A percentile compares a stretch with the other conserved stretches of the same genome.
phyloP scores from a whole-genome alignment of 176 grass and related monocot species.

The Lolium multiflorum region DNA sequence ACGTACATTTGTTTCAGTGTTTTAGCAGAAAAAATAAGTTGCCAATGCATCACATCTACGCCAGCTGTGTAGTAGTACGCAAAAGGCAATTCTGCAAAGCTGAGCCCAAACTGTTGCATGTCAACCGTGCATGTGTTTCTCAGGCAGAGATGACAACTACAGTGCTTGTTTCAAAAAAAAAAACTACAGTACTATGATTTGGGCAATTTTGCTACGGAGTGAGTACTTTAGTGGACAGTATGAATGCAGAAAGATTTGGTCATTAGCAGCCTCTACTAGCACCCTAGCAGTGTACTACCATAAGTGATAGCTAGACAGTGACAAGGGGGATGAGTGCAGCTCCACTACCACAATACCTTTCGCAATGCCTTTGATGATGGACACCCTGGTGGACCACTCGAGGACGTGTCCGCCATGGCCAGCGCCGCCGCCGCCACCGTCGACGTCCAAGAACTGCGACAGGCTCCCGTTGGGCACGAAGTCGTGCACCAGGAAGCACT shows the following conservation, averaged over 20 bases:
- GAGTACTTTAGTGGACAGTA: conserved; percentile 16
- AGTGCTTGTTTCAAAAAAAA: background rate
- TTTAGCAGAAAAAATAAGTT: background rate
- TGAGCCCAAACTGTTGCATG: conserved; percentile 29
- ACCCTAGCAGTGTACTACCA: background rate
- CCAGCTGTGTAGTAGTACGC: too few relatives aligned
- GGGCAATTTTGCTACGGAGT: background rate
- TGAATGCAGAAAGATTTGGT: conserved; percentile 43
- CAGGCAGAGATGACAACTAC: conserved; percentile 40
- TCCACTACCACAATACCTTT: conserved; percentile 69
- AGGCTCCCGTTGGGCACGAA: conserved; percentile 84
- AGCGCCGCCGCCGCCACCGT: background rate
- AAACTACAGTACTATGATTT: conserved; percentile 26
- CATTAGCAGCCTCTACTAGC: background rate
- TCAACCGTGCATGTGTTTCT: conserved; percentile 24
- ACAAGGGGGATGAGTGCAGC: conserved; percentile 34
- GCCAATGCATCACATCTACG: background rate
- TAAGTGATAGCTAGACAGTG: conserved; percentile 27
- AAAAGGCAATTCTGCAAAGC: conserved; percentile 23
- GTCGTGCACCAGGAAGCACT: conserved; percentile 94
- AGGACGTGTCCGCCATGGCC: conserved; percentile 45
- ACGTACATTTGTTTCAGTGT: background rate
- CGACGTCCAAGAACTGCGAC: conserved; percentile 68
- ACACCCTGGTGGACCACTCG: conserved; percentile 81
- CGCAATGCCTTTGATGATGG: conserved; percentile 88